Evolutionary conservation across 345 rosid species (phyloP), one percentile per base, ranked within the genome.

Genomic region (Gossypium ekmanianum): DNA sequence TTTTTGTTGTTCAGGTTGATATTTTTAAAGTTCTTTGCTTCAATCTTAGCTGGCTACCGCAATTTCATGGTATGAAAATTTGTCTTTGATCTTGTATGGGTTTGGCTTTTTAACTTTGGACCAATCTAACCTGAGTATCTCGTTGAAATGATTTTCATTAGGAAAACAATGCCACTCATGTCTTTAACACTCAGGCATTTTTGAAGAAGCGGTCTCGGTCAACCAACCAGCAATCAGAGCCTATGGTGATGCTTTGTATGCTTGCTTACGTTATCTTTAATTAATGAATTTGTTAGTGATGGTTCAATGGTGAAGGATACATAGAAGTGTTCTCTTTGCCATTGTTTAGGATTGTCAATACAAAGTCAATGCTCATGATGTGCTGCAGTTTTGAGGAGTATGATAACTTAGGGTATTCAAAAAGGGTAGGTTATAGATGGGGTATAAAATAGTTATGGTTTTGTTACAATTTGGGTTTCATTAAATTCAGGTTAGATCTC

Each of bases 1-100:
- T 71, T 45, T 74, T 45, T 72, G 13, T 22, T 85, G 11, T 87
- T 87, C 93, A 95, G 99, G 93, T 86, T 95, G 68, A 95, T 89
- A 83, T 95, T 92, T 82, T 85, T 95, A 61, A 95, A 87, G 88
- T 91, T 90, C 82, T 90, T 95, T 82, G 97, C 98, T 68, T 93
- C 98, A 75, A 83, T 95, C 71, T 86, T 95, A 84, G 87, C 93
- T 77, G 99, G 99, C 87, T 95, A 95, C 82, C 99, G 97, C 87
- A 95, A 95, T 84, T 95, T 95, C 83, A 83, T 95, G 64, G 99
- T 95, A 92, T 58, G 97, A 41, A 64, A 73, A 3, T 61, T 62
- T 26, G 22, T 77, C 68, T 47, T 74, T 29, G 56, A 50, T 75
- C 72, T 74, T 77, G 22, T 75, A 57, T 73, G 48, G 65, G 68